Evolutionary conservation across 1,284 basidiomycete species (phyloP), one percentile per base, ranked within the genome.

Genomic region (Sporisorium reilianum): DNA sequence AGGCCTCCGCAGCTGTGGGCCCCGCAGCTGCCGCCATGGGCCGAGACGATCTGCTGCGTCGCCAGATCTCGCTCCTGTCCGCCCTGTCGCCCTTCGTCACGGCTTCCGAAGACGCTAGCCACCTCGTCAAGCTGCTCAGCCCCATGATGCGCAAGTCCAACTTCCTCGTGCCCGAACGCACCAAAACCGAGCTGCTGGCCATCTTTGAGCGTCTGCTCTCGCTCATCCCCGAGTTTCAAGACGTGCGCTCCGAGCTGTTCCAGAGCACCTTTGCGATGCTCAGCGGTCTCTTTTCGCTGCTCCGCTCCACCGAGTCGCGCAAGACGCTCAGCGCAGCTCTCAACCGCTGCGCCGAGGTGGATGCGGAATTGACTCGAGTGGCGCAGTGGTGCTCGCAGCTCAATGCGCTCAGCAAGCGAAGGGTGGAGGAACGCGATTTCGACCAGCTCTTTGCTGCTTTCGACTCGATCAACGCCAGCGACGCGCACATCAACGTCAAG

Each of bases 371-470:
- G 7, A 53, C 22, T 25, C 69, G 78, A 5, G 73, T 79, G 12
- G 63, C 75, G 12, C 22, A 52, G 30, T 81, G 78, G 83, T 63
- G 73, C 16, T 51, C 51, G 2, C 78, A 68, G 1, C 88, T 99
- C 66, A 99, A 99, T 80, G 90, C 95, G 0, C 98, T 91, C 85
- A 95, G 94, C 1, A 86, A 85, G 1, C 91, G 89, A 77, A 89
- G 94, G 16, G 85, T 96, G 40, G 94, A 97, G 56, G 95, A 99
- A 83, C 93, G 94, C 1, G 94, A 99, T 84, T 97, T 97, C 79
- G 93, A 97, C 71, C 89, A 89, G 48, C 91, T 96, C 3, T 87
- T 99, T 16, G 85, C 86, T 1, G 95, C 93, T 0, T 97, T 94
- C 84, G 88, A 89, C 4, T 85, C 82, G 11, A 86, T 99, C 55